phyloP scores from a whole-genome alignment of 257 asterid species.

The Capsicum chinense region DNA sequence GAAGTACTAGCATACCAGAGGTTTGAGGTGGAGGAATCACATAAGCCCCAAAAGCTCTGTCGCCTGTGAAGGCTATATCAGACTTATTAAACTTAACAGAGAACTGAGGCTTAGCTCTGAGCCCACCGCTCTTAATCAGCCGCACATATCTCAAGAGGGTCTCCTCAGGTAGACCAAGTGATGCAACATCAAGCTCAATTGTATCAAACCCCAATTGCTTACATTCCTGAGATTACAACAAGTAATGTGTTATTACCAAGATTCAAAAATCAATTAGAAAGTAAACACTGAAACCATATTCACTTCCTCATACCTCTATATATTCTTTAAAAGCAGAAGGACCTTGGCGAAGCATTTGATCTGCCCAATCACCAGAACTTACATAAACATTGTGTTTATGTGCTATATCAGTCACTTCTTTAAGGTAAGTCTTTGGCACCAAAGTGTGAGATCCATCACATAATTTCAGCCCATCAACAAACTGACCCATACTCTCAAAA shows the following conservation, averaged over 20 bases:
- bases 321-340: conserved; percentile 73
- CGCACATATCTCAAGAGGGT: conserved; percentile 86
- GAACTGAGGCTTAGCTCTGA: conserved; percentile 84
- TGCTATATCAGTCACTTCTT: conserved; percentile 75
- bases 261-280: background rate
- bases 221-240: conserved; percentile 63
- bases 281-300: background rate
- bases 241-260: background rate
- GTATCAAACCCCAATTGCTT: conserved; percentile 86
- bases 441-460: conserved; percentile 80
- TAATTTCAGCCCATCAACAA: conserved; percentile 86
- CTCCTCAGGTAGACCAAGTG: conserved; percentile 86
- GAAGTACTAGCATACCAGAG: conserved; percentile 57
- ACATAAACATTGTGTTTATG: conserved; percentile 83
- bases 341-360: conserved; percentile 62
- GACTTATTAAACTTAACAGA: conserved; percentile 77
- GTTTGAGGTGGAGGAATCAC: conserved; percentile 64
- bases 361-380: conserved; percentile 82
- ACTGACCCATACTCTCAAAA: conserved; percentile 82
- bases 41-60: conserved; percentile 86
- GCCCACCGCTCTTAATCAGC: conserved; percentile 78
- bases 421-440: conserved; percentile 65
- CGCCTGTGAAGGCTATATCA: conserved; percentile 58
- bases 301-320: conserved; percentile 53
- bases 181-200: conserved; percentile 78